Conservation (phyloP, 495 filamentous ascomycete species). For the Aspergillus heteromorphus region DNA sequence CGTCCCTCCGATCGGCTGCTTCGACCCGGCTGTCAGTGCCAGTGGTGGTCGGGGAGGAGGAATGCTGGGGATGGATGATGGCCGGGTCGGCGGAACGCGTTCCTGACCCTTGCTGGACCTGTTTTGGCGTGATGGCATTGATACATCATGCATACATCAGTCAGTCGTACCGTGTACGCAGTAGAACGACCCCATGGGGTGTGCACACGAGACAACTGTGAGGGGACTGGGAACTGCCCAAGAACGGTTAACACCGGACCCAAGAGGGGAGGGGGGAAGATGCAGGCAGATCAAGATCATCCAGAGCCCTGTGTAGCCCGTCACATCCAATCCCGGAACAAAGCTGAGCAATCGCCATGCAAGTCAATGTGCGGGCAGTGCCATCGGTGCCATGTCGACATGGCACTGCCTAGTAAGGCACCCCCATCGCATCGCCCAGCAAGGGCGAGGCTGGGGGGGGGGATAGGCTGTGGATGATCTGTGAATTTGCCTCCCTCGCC, state of each 20-base stretch:
- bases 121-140: not conserved
- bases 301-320: not conserved
- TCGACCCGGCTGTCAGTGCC: not conserved
- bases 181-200: not conserved
- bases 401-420: constrained; percentile 7
- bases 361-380: not conserved
- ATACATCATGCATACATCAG: not conserved
- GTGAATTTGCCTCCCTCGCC: not conserved
- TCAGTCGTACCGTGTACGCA: not conserved
- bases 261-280: not conserved
- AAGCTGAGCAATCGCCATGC: not conserved
- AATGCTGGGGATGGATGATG: constrained; percentile 6
- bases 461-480: not conserved
- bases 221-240: not conserved
- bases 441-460: constrained; percentile 10
- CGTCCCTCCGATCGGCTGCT: not conserved
- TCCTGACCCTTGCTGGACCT: not conserved
- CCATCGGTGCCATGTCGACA: no score
- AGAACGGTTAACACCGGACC: not conserved
- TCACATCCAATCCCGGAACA: not conserved
- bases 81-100: not conserved
- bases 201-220: not conserved
- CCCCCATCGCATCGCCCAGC: not conserved
- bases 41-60: not conserved
- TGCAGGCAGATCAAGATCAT: not conserved